These are phyloP conservation scores for Trichoderma breve DNA, from an alignment of 2,329 filamentous ascomycete genomes.

Conservation along the genomic window DNA sequence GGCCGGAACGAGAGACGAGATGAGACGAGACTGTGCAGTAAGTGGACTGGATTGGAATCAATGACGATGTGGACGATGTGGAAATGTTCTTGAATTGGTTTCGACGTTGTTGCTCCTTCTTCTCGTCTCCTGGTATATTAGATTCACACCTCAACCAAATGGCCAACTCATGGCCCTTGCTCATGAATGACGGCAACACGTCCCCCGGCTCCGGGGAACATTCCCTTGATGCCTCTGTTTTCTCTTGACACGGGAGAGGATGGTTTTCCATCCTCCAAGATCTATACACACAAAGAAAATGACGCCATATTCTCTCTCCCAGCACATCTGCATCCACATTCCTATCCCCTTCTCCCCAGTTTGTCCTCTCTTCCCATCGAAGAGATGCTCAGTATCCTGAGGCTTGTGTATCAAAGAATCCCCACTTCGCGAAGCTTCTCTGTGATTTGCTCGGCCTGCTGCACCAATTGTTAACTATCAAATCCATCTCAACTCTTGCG, in stretches of 20 bases:
- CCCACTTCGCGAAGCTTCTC: conserved; percentile 31
- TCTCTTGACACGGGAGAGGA: conserved; percentile 44
- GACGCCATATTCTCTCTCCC: conserved; percentile 27
- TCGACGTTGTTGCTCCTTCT: background rate
- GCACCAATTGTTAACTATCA: conserved; percentile 24
- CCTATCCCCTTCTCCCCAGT: conserved; percentile 16
- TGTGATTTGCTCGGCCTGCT: conserved; percentile 30
- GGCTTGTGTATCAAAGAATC: conserved; percentile 32
- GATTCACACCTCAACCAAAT: background rate
- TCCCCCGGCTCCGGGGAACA: background rate
- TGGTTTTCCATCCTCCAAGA: conserved; percentile 47
- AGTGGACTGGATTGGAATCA: background rate
- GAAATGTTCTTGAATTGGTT: conserved; percentile 6
- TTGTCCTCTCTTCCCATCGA: conserved; percentile 36
- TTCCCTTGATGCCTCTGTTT: background rate
- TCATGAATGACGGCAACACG: background rate
- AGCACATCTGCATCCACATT: conserved; percentile 23
- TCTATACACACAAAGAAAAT: conserved; percentile 40
- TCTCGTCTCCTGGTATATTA: conserved; percentile 8
- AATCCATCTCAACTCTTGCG: conserved; percentile 29
- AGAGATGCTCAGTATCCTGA: conserved; percentile 35
- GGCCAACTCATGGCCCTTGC: background rate
- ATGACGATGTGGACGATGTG: background rate
- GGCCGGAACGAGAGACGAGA: background rate
- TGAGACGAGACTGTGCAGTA: background rate